A percentile compares a stretch with the other conserved stretches of the same genome.
These are phyloP conservation scores for Pleurotus salmoneostramineus DNA, from an alignment of 768 basidiomycete genomes.

Conservation along the genomic window DNA sequence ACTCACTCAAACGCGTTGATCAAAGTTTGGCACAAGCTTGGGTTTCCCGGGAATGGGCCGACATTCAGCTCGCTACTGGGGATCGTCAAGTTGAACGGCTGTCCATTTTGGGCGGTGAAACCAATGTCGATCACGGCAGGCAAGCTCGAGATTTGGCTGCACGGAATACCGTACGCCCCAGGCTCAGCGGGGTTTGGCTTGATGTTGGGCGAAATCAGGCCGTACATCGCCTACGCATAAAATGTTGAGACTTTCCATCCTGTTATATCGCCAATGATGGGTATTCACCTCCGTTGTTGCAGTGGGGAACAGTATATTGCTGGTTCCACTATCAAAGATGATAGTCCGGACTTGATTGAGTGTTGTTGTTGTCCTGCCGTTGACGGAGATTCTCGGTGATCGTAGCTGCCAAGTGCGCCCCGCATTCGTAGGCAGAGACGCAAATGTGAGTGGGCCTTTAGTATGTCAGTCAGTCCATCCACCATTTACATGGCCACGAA, in stretches of 20 bases:
- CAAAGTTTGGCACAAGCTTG: conserved; percentile 49
- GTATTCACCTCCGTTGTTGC: conserved; percentile 39
- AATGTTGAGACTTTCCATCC: conserved; percentile 6
- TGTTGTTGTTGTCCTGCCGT: conserved; percentile 43
- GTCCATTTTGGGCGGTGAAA: conserved; percentile 48
- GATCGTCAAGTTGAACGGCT: conserved; percentile 51
- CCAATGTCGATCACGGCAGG: conserved; percentile 49
- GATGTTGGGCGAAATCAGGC: conserved; percentile 56
- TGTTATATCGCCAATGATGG: neutral
- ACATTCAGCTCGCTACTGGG: conserved; percentile 55
- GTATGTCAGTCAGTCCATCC: conserved; percentile 6
- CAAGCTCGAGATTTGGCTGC: conserved; percentile 38
- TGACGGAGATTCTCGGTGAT: conserved; percentile 45
- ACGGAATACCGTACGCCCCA: conserved; percentile 54
- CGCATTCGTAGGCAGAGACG: conserved; percentile 30
- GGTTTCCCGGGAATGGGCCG: conserved; percentile 49
- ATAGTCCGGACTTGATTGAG: conserved; percentile 37
- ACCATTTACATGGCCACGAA: neutral
- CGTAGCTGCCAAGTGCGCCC: conserved; percentile 39
- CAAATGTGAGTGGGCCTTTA: conserved; percentile 38
- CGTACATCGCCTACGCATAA: conserved; percentile 43
- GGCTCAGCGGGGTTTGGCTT: conserved; percentile 45
- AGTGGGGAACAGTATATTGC: conserved; percentile 49
- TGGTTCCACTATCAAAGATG: conserved; percentile 58
- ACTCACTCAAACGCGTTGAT: conserved; percentile 49